Evolutionary conservation across 768 basidiomycete species (phyloP).

Genomic region (Tricholoma terreum): DNA sequence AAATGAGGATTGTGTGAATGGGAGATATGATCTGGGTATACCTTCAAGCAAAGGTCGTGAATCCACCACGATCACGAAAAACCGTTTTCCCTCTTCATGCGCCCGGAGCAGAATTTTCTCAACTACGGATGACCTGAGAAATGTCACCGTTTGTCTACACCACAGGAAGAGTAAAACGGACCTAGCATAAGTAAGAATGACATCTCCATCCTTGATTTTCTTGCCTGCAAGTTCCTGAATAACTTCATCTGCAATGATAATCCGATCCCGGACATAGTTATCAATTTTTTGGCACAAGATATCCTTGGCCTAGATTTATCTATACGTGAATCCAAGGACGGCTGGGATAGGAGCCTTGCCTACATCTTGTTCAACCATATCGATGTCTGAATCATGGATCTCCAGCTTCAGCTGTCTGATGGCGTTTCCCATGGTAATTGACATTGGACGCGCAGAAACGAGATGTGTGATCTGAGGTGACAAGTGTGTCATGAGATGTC

Average conservation of each 20-base stretch:
- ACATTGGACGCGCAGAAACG: constrained; percentile 85
- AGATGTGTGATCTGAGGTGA: constrained; percentile 92
- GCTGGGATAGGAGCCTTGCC: background rate
- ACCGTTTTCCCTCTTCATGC: constrained; percentile 66
- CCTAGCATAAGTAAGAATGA: constrained; percentile 92
- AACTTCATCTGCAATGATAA: constrained; percentile 89
- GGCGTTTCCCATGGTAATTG: constrained; percentile 92
- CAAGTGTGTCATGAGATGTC: constrained; percentile 88
- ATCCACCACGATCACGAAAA: constrained; percentile 92
- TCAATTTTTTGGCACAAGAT: constrained; percentile 82
- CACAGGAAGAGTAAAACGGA: constrained; percentile 26
- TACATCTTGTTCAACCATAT: constrained; percentile 90
- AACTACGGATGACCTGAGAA: constrained; percentile 83
- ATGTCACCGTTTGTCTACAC: background rate
- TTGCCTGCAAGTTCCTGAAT: constrained; percentile 85
- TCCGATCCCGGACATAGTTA: constrained; percentile 90
- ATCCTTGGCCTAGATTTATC: constrained; percentile 72
- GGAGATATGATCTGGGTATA: constrained; percentile 16
- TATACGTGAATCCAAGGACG: background rate
- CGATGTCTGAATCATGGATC: constrained; percentile 88
- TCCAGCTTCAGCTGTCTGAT: constrained; percentile 93
- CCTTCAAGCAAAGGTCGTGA: constrained; percentile 95
- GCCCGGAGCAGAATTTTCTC: constrained; percentile 85
- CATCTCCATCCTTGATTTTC: constrained; percentile 94
- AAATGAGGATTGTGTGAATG: background rate